Conservation (phyloP, 208 protist species). For the Phytomonas francai region DNA sequence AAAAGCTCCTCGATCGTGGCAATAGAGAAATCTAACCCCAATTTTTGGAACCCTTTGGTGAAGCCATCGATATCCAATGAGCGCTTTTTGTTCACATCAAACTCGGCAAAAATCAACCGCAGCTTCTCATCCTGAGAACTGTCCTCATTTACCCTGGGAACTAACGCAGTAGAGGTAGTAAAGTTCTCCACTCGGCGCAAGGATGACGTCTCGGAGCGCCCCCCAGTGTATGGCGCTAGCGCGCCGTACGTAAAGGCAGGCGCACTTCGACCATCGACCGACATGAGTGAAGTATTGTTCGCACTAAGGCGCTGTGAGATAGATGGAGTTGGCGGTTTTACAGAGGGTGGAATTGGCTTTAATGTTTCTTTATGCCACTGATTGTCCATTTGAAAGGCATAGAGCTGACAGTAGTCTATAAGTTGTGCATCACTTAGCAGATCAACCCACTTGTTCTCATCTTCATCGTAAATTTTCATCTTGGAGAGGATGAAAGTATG, state of each 20-base stretch:
- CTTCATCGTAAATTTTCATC: conserved; percentile 86
- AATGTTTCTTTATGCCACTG: conserved; percentile 88
- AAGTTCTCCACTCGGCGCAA: conserved; percentile 1
- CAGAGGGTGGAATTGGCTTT: conserved; percentile 79
- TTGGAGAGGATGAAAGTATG: conserved; percentile 81
- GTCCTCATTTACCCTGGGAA: conserved; percentile 41
- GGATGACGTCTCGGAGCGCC: conserved; percentile 23
- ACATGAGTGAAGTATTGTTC: background rate
- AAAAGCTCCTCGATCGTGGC: conserved; percentile 89
- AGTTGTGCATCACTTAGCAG: conserved; percentile 72
- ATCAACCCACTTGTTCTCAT: conserved; percentile 84
- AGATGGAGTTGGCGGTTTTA: conserved; percentile 47
- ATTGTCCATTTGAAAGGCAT: conserved; percentile 87
- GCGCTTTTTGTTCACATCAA: conserved; percentile 74
- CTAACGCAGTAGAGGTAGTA: conserved; percentile 35
- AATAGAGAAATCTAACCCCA: conserved; percentile 79
- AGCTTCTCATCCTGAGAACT: conserved; percentile 83
- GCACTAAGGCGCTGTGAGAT: background rate
- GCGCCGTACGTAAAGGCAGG: conserved; percentile 24
- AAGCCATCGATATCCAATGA: conserved; percentile 79
- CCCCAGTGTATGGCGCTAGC: conserved; percentile 55
- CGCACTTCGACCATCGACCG: conserved; percentile 9
- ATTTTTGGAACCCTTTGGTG: conserved; percentile 66
- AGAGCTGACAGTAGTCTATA: conserved; percentile 78
- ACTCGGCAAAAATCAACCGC: conserved; percentile 81